Evolutionary conservation across 192 early-diverging fungal genomes (phyloP).

Genomic region (Obelidium mucronatum): DNA sequence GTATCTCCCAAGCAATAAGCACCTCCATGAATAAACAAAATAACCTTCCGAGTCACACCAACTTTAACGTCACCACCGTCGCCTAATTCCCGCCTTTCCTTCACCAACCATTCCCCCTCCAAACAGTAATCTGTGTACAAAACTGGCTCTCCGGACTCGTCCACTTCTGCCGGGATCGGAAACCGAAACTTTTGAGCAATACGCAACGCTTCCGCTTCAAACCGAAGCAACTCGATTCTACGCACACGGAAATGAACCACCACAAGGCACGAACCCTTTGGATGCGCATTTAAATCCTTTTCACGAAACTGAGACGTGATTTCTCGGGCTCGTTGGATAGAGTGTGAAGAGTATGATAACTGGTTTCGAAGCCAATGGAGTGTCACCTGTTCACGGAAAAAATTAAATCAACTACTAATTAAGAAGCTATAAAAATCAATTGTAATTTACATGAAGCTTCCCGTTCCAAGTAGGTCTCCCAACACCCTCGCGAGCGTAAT

Average conservation of each 20-base stretch:
- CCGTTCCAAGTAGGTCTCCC: not conserved
- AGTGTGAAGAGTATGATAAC: conserved; percentile 26
- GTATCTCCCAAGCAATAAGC: conserved; percentile 50
- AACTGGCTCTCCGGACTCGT: conserved; percentile 9
- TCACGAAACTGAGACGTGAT: not conserved
- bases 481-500: not conserved
- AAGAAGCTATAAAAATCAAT: no score
- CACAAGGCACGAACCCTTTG: conserved; percentile 8
- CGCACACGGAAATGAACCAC: conserved; percentile 17
- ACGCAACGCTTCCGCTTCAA: conserved; percentile 34
- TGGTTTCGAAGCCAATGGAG: conserved; percentile 39
- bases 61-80: not conserved
- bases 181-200: conserved; percentile 23
- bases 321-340: conserved; percentile 31
- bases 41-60: conserved; percentile 29
- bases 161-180: conserved; percentile 36
- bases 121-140: conserved; percentile 36
- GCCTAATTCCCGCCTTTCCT: conserved; percentile 9
- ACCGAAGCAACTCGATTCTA: conserved; percentile 28
- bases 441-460: conserved; percentile 15
- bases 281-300: not conserved
- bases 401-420: no score
- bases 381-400: no score
- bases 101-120: conserved; percentile 52
- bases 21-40: conserved; percentile 53